Evolutionary conservation across 1,284 basidiomycete genomes (phyloP), one percentile per base, ranked within the genome.

Genomic region (Leccinum cinnamomeum): DNA sequence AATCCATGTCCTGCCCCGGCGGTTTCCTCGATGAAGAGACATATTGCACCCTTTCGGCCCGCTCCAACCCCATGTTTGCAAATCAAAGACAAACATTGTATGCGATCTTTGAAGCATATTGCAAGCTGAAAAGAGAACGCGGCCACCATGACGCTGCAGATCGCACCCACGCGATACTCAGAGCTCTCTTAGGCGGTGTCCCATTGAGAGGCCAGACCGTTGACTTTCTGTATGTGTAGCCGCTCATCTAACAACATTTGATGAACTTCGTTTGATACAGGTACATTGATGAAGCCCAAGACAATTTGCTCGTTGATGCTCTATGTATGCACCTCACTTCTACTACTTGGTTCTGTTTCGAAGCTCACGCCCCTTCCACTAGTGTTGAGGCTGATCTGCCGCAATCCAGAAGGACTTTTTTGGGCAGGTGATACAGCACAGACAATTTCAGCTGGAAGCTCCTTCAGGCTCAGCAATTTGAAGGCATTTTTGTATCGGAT

Each of bases 381-480:
- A 90, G 89, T 91, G 1, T 71, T 92, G 50, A 77, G 88, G 12
- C 76, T 73, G 0, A 68, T 91, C 3, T 90, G 88, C 67, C 74
- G 73, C 11, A 90, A 91, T 67, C 81, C 84, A 0, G 76, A 87
- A 58, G 90, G 90, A 0, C 73, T 89, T 25, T 90, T 91, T 68
- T 92, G 87, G 87, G 90, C 90, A 0, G 90, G 90, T 0, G 90
- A 92, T 68, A 92, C 90, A 0, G 89, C 90, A 0, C 90, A 92
- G 67, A 89, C 89, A 0, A 91, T 92, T n/a, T 85, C 86, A 0
- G 80, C 83, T 2, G 90, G 90, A 0, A 89, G 87, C 61, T 83
- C 88, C 0, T 92, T 92, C 68, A 76, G 86, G 12, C 91, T 92
- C 70, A 77, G 88, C 64, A 89, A 91, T 46, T 70, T 92, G 60